Evolutionary conservation across 306 rosid species (phyloP), one percentile per base, ranked within the genome.

Genomic region (Sicyos edulis): DNA sequence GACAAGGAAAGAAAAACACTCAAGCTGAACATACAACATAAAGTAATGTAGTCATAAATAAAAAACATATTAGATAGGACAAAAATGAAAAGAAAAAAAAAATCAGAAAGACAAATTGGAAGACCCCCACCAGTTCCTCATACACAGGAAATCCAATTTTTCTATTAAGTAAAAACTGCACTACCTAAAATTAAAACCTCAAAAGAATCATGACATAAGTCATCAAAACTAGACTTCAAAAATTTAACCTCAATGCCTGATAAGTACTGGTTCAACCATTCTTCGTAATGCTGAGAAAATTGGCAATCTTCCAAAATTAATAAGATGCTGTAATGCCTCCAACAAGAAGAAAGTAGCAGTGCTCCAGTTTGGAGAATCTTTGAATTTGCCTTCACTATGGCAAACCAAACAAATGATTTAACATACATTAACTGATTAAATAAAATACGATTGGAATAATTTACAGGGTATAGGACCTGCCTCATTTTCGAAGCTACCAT

Each of bases 301-400:
- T 76, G 89, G 44, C 53, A 85, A 78, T 88, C 96, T 84, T 92
- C 96, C 87, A 92, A 81, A 79, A 78, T 80, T 63, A 92, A 80
- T 57, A 92, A 87, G 81, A 77, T 54, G 78, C 86, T 78, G 79
- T 90, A 92, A 81, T 92, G 98, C 87, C 91, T 92, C 98, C 98
- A 92, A 86, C 98, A 92, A 80, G 98, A 92, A 82, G 84, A 84
- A 58, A 92, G 89, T 50, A 92, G 83, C 85, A 87, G 71, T 54
- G 82, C 83, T 77, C 91, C 93, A 65, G 89, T 82, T 80, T 79
- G 87, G 71, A 83, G 74, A 78, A 82, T 82, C 81, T 81, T 83
- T 70, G 83, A 79, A 71, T 82, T 96, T 82, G 91, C 80, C 81
- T 83, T 82, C 72, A 82, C 82, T 77, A 65, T 75, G 73, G 78